Base-by-base conservation (phyloP, 2,329 filamentous ascomycete genomes). In the Ascochyta rabiei region DNA sequence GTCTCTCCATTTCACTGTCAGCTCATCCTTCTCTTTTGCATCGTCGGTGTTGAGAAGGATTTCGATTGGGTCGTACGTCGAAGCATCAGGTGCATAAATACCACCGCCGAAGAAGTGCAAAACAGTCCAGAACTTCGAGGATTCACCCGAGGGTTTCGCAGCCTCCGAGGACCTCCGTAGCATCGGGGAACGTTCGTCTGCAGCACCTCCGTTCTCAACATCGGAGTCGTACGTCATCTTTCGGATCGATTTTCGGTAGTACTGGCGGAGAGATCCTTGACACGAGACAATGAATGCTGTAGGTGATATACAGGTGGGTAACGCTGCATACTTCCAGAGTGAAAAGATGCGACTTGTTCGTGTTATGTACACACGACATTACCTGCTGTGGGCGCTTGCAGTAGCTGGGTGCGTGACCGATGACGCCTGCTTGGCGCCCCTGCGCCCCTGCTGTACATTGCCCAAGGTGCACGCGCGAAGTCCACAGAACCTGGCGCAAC, bases 1-100 rank as follows among this genome's bases (percentile, higher is more conserved):
- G 42, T 76, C 73, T 28, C 68, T 65, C 76, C 76, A 79, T 46
- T 57, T 59, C 15, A 71, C 55, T 0, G 76, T 78, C 13, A 79
- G 62, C 10, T 66, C 54, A 46, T 79, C 70, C 34, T 64, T 65
- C 49, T 77, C 68, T 16, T 68, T 52, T 13, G 42, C 19, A 28
- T 73, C 68, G n/a, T 73, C 61, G 0, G 67, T 63, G 28, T 76
- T 77, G 13, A 77, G 65, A n/a, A 77, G 33, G 15, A 72, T 69
- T 52, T 71, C 63, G 42, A 77, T 72, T 1, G 75, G 70, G 30
- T 74, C 74, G 41, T 73, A 75, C 0, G 73, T 75, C 13, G 71
- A 66, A 18, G 63, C 57, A 46, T 71, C 68, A 10, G 70, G 70
- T 8, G 69, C 64, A 41, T 69, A 73, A 4, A 74, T 70, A 28